phyloP scores from a whole-genome alignment of 495 filamentous ascomycete genomes.

The Penicillium roqueforti region DNA sequence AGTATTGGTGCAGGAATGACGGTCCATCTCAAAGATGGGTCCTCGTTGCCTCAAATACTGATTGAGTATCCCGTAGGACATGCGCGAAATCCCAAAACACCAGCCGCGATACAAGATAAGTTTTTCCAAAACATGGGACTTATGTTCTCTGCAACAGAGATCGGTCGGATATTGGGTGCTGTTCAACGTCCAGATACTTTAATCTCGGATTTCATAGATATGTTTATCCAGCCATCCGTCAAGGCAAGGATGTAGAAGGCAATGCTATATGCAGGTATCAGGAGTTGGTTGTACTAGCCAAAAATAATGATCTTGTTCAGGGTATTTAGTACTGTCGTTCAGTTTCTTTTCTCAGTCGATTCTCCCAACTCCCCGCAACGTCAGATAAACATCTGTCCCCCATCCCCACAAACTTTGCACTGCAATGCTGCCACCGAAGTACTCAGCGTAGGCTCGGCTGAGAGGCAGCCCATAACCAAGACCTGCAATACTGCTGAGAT shows the following conservation, averaged over 20 bases:
- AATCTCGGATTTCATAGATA: conserved; percentile 74
- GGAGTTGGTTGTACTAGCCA: neutral
- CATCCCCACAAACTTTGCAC: conserved; percentile 95
- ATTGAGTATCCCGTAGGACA: conserved; percentile 86
- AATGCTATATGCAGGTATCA: neutral
- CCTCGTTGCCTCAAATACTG: conserved; percentile 64
- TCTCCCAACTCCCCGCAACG: conserved; percentile 78
- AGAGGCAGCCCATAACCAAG: conserved; percentile 90
- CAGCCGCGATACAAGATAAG: conserved; percentile 70
- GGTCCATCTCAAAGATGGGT: conserved; percentile 23
- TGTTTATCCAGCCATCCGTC: conserved; percentile 38
- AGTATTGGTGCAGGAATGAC: conserved; percentile 25
- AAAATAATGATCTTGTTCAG: neutral
- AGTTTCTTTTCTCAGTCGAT: conserved; percentile 34
- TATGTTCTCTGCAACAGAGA: conserved; percentile 58
- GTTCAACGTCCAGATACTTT: conserved; percentile 51
- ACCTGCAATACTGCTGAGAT: conserved; percentile 77
- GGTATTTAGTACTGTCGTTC: conserved; percentile 2
- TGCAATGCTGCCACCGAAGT: conserved; percentile 93
- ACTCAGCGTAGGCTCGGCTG: conserved; percentile 92
- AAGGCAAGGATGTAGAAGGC: conserved; percentile 8
- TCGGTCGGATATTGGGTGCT: conserved; percentile 62
- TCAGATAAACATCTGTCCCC: conserved; percentile 82
- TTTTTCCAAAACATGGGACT: conserved; percentile 70
- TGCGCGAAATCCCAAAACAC: conserved; percentile 67